Base-by-base conservation (phyloP, 2,329 filamentous ascomycete species). In the Rugonectria rugulosa region DNA sequence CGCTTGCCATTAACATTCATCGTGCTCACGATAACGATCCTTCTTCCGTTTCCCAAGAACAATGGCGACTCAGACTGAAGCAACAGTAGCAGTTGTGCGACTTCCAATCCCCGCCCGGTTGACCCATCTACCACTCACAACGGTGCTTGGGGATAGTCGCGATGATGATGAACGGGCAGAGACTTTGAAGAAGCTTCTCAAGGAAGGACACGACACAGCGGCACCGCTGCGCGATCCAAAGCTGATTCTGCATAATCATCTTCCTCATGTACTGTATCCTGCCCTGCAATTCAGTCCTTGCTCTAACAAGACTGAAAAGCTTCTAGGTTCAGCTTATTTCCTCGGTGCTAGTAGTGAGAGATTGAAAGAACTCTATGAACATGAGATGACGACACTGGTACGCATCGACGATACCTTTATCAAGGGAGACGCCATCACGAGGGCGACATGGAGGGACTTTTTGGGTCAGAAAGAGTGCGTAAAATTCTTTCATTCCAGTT, bases 241-340 rank as follows among this genome's bases (percentile, higher is more conserved):
- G 9, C 20, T 50, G 11, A 26, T 50, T 14, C 42, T 50, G 10
- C 47, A 50, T 26, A 50, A 50, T 10, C 47, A 50, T 34, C 15
- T 50, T 23, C 47, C 47, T 9, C 47, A 50, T 42, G 47, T 50
- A 32, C 40, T 34, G 41, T 17, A 3, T 11, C n/a, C 5, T 5
- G 40, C 23, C 2, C 24, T 24, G 6, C 15, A 20, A 21, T 12
- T 36, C 7, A 19, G 24, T 15, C 9, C 24, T 6, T 6, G 6
- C 24, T 27, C 24, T 11, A 27, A 27, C 6, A 27, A 19, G 5
- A 20, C 15, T 4, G 3, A 31, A 14, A n/a, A 48, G 47, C 36
- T 27, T 19, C 38, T 42, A 24, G 36, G 37, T 21, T 50, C 47
- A 14, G 41, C 45, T 12, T 48, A 31, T n/a, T 24, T 48, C 2